Base-by-base conservation (phyloP, 306 rosid genomes). In the Quercus gilva region DNA sequence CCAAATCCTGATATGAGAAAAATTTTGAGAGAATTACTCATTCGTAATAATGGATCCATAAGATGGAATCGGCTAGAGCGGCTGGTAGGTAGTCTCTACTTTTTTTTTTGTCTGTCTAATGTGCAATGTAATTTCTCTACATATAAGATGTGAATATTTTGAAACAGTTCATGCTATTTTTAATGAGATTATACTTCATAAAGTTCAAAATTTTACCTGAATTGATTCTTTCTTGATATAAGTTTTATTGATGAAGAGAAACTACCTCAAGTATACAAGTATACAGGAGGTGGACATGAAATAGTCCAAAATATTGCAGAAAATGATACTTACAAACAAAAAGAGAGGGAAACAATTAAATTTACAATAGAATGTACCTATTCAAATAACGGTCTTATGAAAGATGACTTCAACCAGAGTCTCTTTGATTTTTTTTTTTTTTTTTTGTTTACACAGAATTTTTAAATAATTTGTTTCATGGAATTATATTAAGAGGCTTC, bases 31-130 rank as follows among this genome's bases (percentile, higher is more conserved):
- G 89, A 93, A 82, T 98, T 95, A 82, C 85, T 95, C 67, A 95
- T 95, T 75, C 74, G 91, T 64, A 91, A 89, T 21, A 86, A 95
- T 77, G 99, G 99, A 84, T 90, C 99, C 35, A 85, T 95, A 55
- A 86, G 99, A 84, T 95, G 99, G 99, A 91, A 89, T 85, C 93
- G 99, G 84, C 88, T 95, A 35, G 98, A 91, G 81, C 98, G 98
- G 79, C 83, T 93, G 85, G 99, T 95, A 88, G 65, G 87, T 68
- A 69, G 76, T 69, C 49, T 84, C 59, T 82, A 43, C 28, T 43
- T 65, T 76, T 37, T 37, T 45, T 13, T 49, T 75, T 77, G 51
- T 20, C 64, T 41, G 10, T 75, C 60, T 69, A 74, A 71, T 73
- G 14, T 23, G 53, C 37, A 31, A 35, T 77, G 37, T 77, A 71